Conservation (phyloP, 2,329 filamentous ascomycete genomes). For the Penicillium sp. region DNA sequence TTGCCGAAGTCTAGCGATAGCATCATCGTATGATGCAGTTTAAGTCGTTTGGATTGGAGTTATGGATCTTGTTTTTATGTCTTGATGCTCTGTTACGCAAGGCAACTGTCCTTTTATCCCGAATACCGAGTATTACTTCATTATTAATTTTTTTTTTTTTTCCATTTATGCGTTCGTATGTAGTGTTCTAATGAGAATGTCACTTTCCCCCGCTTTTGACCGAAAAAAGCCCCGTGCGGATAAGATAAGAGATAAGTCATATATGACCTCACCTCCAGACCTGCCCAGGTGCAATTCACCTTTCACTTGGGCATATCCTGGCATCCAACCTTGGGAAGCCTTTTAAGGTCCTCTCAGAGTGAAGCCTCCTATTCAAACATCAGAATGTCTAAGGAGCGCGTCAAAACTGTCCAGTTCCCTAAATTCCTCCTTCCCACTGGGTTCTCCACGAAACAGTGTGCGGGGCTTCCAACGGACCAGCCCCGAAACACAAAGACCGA, state of each 20-base stretch:
- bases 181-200: neutral
- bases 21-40: neutral
- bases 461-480: conserved; percentile 9
- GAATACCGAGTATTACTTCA: neutral
- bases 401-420: conserved; percentile 44
- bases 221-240: neutral
- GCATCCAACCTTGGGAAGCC: neutral
- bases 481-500: conserved; percentile 6
- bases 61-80: neutral
- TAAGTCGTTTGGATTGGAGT: neutral
- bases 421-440: conserved; percentile 51
- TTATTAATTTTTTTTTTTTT: neutral
- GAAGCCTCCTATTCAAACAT: neutral
- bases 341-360: neutral
- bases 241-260: conserved; percentile 4
- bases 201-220: neutral
- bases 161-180: neutral
- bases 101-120: neutral
- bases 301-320: neutral
- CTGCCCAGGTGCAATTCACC: neutral
- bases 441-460: conserved; percentile 34
- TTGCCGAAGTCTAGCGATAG: conserved; percentile 70
- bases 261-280: neutral
- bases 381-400: conserved; percentile 18
- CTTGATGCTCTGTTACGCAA: neutral